phyloP scores from a whole-genome alignment of 2,329 filamentous ascomycete species.

The Tolypocladium guangdongense region DNA sequence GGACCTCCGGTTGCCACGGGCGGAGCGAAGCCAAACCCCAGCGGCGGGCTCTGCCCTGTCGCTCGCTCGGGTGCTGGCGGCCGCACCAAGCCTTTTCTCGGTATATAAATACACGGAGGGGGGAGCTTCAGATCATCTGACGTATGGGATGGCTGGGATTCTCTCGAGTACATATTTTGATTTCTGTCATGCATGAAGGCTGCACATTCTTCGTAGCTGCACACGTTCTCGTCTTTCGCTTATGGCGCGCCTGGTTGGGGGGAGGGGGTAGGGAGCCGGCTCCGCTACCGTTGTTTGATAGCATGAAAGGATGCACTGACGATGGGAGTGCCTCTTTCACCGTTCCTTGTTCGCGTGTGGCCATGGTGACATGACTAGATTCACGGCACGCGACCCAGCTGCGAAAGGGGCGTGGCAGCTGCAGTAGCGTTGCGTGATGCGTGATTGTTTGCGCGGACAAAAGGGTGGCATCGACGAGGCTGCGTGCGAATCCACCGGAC shows the following conservation, averaged over 20 bases:
- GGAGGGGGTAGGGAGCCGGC: not conserved
- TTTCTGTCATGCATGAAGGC: not conserved
- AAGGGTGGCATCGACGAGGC: not conserved
- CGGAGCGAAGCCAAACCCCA: not conserved
- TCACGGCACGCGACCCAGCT: no score
- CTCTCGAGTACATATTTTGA: not conserved
- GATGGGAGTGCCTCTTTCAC: no score
- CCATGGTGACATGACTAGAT: not conserved
- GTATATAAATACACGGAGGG: no score
- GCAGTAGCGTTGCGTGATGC: not conserved
- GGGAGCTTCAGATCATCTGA: not conserved
- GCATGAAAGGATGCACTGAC: not conserved
- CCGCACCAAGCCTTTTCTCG: not conserved
- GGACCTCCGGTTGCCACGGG: not conserved
- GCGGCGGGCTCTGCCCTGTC: not conserved
- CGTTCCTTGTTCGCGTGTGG: not conserved
- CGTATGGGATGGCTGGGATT: not conserved
- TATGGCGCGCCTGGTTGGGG: not conserved
- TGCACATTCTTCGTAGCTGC: not conserved
- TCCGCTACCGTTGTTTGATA: not conserved
- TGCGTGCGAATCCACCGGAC: not conserved
- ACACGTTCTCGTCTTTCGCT: not conserved
- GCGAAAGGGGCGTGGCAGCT: not conserved
- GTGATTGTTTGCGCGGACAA: not conserved
- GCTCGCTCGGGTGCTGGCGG: not conserved